phyloP scores from a whole-genome alignment of 257 asterid species.

The Forsythia viridissima region DNA sequence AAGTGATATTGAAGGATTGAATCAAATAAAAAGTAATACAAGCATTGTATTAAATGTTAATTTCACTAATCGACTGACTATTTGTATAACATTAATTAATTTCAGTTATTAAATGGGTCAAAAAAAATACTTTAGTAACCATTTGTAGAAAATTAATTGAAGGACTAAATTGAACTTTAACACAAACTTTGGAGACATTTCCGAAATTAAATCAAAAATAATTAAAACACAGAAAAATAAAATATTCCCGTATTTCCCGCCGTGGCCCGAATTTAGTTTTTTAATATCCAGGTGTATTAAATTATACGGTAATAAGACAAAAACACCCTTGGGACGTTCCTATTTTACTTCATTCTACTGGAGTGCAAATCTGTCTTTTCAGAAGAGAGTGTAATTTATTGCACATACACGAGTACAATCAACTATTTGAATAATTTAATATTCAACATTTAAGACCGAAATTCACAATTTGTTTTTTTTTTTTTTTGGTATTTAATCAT shows the following conservation, averaged over 20 bases:
- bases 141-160: too few relatives aligned
- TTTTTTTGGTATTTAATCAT: not conserved
- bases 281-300: constrained; percentile 19
- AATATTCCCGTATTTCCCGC: constrained; percentile 39
- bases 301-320: not conserved
- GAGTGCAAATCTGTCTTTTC: not conserved
- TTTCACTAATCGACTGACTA: too few relatives aligned
- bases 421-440: constrained; percentile 29
- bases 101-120: too few relatives aligned
- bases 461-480: not conserved
- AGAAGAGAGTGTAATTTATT: constrained; percentile 14
- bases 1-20: too few relatives aligned
- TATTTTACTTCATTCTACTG: not conserved
- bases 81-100: not conserved
- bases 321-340: constrained; percentile 5
- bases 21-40: too few relatives aligned
- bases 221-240: constrained; percentile 13
- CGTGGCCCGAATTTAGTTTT: constrained; percentile 16
- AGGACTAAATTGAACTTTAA: too few relatives aligned
- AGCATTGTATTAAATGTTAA: too few relatives aligned
- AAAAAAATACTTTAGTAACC: not conserved
- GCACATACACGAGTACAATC: constrained; percentile 43
- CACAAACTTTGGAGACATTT: too few relatives aligned
- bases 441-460: not conserved
- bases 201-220: not conserved